Base-by-base conservation (phyloP, 1,284 basidiomycete genomes). In the Ustilago crameri region DNA sequence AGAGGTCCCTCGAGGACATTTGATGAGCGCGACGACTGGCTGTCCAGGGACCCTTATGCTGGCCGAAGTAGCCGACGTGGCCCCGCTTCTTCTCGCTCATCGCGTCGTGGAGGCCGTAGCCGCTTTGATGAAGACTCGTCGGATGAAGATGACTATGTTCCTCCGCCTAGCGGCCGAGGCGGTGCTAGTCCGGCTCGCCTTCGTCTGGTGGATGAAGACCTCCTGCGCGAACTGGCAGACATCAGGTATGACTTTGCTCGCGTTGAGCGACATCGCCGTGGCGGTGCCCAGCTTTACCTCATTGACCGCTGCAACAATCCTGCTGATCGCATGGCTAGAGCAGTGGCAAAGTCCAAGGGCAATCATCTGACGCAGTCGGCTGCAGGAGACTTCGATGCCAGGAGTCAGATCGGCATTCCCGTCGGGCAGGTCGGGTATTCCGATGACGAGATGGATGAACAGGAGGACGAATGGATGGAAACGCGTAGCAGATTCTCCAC, bases 221-320 rank as follows among this genome's bases (percentile, higher is more conserved):
- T 80, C 4, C 64, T 80, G 3, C 74, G 76, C 23, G 76, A 80
- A 45, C 78, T 80, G 22, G 76, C 78, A 4, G 66, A 66, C 26
- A 68, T 80, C 27, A 74, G 76, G 3, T 56, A 65, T 42, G 60
- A 71, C 23, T 70, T 74, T 30, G 76, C 69, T 0, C 57, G 51
- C 5, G 58, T 70, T 20, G 76, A 78, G 60, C 55, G 52, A 10
- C 57, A 63, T 20, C 67, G 72, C 17, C 56, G 51, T 20, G 64
- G 68, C 5, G 57, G 65, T 27, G 76, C 76, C 15, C 74, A 80
- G 43, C 60, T 80, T 18, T 80, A 80, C 57, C 72, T 78, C 30
- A 78, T 80, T 42, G 78, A 78, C 30, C 63, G 74, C 41, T 49
- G 53, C 26, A 57, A 75, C 71, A 80, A 80, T 43, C 78, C 78